Evolutionary conservation across 2,329 filamentous ascomycete genomes (phyloP), one percentile per base, ranked within the genome.

Genomic region (Zasmidium angulare): DNA sequence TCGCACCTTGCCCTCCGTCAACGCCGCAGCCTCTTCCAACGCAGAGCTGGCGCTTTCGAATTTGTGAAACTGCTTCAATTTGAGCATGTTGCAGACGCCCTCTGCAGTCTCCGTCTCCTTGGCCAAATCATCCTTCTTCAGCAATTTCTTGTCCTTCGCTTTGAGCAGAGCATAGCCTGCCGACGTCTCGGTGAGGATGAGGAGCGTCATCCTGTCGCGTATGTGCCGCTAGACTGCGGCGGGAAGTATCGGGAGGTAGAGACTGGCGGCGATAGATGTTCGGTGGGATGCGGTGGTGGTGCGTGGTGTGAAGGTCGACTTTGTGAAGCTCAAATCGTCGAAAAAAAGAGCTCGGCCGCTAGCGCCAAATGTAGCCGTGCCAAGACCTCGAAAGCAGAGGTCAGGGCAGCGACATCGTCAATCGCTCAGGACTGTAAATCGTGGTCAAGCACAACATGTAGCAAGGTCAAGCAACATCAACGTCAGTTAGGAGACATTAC

Each of bases 161-260:
- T 99, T 98, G 82, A 99, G 92, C 77, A 99, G 86, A 78, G 93
- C 95, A 82, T 98, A 98, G 77, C 95, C 96, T 70, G 93, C 93
- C 79, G 90, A 91, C 77, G 93, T 97, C 81, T 97, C 93, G 73
- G 89, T 89, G 71, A 97, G 87, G 80, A 97, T 90, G 79, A 96
- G 96, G 76, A 80, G 76, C 50, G 75, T 76, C 78, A 81, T 81
- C 56, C 56, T 72, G 68, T 53, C 55, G 53, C n/a, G 48, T 40
- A 29, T 29, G 20, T 50, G 58, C 53, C 58, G 64, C 63, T 62
- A 55, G 19, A 17, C 52, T 55, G 61, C 62, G 56, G 63, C 63
- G 46, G 52, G 47, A 56, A 26, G 20, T 50, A 47, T 47, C 53
- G 21, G 31, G 48, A 48, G 55, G 58, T 62, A 26, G 19, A 24